Percentiles rank a stretch among this genome's conserved stretches.
Conservation (phyloP, 176 grass and related monocot species). For the Oryza meridionalis region DNA sequence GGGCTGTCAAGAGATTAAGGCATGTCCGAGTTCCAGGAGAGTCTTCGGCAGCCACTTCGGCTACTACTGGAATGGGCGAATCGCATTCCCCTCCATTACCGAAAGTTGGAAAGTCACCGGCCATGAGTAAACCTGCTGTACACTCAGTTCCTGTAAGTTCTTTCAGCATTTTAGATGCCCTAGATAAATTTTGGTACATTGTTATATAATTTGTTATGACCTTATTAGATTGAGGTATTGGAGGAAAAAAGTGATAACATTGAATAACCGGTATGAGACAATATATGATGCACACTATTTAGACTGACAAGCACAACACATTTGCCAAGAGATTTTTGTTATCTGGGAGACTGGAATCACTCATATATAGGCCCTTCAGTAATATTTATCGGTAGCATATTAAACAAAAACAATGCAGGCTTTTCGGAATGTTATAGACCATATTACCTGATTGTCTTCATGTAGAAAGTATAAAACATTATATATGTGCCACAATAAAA, state of each 20-base stretch:
- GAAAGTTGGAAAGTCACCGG: constrained; percentile 63
- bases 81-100: constrained; percentile 72
- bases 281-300: not conserved
- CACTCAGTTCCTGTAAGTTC: constrained; percentile 70
- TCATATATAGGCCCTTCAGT: not conserved
- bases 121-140: constrained; percentile 51
- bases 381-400: not conserved
- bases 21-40: constrained; percentile 84
- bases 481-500: not conserved
- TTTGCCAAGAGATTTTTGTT: constrained; percentile 26
- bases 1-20: constrained; percentile 89
- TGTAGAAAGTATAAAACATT: not conserved
- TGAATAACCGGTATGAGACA: not conserved
- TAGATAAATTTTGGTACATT: constrained; percentile 32
- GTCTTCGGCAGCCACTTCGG: constrained; percentile 54
- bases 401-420: not conserved
- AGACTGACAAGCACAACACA: not conserved
- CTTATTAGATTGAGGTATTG: constrained; percentile 13
- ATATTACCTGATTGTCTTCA: not conserved
- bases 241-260: not conserved
- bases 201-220: constrained; percentile 23
- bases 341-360: not conserved
- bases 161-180: constrained; percentile 32
- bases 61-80: constrained; percentile 56
- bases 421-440: not conserved